Evolutionary conservation across 495 filamentous ascomycete species (phyloP).

Genomic region (Daldinia childiae): DNA sequence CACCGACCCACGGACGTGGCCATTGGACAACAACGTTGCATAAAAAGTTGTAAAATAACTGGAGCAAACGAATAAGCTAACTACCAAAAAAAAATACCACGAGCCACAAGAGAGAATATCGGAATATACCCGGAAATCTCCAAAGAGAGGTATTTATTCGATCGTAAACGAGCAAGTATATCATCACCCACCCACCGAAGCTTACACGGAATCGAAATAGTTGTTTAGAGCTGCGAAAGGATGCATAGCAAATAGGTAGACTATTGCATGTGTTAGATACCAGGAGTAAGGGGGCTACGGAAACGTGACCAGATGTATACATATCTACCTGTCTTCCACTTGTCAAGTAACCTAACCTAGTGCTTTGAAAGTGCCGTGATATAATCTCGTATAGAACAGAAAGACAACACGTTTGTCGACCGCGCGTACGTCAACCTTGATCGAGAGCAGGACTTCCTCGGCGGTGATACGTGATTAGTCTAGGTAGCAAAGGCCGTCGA

Average conservation of each 20-base stretch:
- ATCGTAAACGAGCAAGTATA: not conserved
- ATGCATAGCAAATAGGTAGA: not conserved
- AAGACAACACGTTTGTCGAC: too few species aligned
- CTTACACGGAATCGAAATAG: not conserved
- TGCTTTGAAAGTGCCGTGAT: too few species aligned
- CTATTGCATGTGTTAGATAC: not conserved
- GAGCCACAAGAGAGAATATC: not conserved
- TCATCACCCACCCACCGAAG: not conserved
- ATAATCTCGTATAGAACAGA: too few species aligned
- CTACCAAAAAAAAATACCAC: not conserved
- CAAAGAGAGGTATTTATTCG: not conserved
- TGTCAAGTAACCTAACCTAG: too few species aligned
- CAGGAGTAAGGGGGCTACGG: not conserved
- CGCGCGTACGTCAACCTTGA: too few species aligned
- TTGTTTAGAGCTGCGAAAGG: not conserved
- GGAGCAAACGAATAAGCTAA: not conserved
- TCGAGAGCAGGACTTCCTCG: too few species aligned
- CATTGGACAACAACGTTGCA: conserved; percentile 6
- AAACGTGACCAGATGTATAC: not conserved
- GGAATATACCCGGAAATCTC: not conserved
- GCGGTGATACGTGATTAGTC: too few species aligned
- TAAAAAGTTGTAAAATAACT: not conserved
- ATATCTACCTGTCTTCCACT: too few species aligned
- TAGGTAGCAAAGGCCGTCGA: too few species aligned
- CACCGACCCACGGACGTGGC: conserved; percentile 4